phyloP scores from a whole-genome alignment of 306 rosid species.

The Calophaca sinica region DNA sequence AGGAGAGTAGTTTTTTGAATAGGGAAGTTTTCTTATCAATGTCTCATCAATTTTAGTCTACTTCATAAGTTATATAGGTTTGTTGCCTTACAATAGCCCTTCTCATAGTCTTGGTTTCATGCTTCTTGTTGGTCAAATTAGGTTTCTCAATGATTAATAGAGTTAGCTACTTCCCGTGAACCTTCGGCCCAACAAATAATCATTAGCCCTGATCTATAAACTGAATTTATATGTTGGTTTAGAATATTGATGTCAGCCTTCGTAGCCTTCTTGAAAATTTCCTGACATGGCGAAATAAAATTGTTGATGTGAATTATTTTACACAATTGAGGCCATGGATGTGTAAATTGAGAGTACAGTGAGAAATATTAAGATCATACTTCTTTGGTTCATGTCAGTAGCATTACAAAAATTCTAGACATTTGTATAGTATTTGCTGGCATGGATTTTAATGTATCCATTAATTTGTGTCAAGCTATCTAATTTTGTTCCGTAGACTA shows the following conservation, averaged over 20 bases:
- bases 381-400: neutral
- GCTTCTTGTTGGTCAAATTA: neutral
- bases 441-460: neutral
- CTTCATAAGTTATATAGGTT: neutral
- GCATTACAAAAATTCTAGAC: neutral
- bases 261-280: neutral
- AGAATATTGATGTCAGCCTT: neutral
- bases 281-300: neutral
- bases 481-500: neutral
- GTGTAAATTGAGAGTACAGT: constrained; percentile 1
- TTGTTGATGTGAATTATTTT: neutral
- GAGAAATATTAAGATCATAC: neutral
- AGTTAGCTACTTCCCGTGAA: neutral
- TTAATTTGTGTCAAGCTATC: neutral
- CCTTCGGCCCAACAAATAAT: constrained; percentile 1
- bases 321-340: neutral
- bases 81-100: neutral
- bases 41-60: neutral
- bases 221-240: constrained; percentile 12
- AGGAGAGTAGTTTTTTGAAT: neutral
- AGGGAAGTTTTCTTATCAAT: constrained; percentile 13
- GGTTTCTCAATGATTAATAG: neutral
- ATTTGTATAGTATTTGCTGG: neutral
- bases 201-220: neutral
- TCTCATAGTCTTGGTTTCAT: neutral